phyloP scores from a whole-genome alignment of 805 yeast genomes.

The Schwanniomyces polymorphus region DNA sequence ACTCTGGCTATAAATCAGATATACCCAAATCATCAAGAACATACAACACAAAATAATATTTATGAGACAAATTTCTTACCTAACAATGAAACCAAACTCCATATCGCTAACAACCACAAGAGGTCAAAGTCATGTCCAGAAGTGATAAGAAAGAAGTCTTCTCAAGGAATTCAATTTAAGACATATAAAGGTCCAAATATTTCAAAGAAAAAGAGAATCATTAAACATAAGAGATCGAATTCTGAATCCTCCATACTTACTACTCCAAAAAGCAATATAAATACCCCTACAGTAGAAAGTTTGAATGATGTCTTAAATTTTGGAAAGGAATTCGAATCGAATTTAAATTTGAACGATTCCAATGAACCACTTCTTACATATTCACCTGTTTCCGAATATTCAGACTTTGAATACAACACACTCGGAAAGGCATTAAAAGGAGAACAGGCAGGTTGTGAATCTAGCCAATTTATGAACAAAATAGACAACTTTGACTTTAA shows the following conservation, averaged over 20 bases:
- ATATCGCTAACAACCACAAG: slow-evolving; percentile 11
- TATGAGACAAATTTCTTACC: slow-evolving; percentile 7
- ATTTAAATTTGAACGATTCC: slow-evolving; percentile 7
- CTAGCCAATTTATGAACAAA: slow-evolving; percentile 21
- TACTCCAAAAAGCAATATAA: not conserved
- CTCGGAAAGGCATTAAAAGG: slow-evolving; percentile 11
- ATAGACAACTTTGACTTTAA: slow-evolving; percentile 30
- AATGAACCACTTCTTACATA: slow-evolving; percentile 1
- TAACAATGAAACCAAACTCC: slow-evolving; percentile 2
- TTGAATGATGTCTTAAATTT: slow-evolving; percentile 30
- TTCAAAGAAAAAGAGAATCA: slow-evolving; percentile 6
- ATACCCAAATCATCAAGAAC: slow-evolving; percentile 19
- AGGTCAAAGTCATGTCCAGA: slow-evolving; percentile 27
- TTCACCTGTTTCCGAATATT: slow-evolving; percentile 22
- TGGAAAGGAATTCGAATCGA: slow-evolving; percentile 19
- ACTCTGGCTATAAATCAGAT: slow-evolving; percentile 16
- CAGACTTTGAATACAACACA: slow-evolving; percentile 16
- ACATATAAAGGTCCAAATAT: slow-evolving; percentile 27
- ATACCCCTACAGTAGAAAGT: not conserved
- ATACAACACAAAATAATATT: slow-evolving; percentile 16
- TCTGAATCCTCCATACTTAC: slow-evolving; percentile 16
- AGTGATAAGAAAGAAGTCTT: slow-evolving; percentile 6
- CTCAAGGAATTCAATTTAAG: slow-evolving; percentile 22
- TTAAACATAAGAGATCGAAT: slow-evolving; percentile 20
- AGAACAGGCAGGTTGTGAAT: slow-evolving; percentile 15